phyloP scores from a whole-genome alignment of 441 rosid species.

The Populus hybrid region DNA sequence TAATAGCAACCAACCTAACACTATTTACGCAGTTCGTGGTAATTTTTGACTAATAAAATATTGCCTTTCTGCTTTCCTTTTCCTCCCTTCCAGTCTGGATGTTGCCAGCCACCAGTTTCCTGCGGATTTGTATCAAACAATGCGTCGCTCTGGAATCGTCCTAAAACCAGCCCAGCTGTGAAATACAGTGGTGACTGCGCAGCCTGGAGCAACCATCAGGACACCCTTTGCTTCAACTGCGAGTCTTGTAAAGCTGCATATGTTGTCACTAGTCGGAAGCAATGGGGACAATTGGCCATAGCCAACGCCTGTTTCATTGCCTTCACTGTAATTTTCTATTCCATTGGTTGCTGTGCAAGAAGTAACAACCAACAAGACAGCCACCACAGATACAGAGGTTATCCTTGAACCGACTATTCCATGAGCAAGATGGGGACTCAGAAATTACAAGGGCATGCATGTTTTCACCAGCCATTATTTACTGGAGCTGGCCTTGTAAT shows the following conservation, averaged over 20 bases:
- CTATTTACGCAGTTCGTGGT: neutral
- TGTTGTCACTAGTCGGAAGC: constrained; percentile 34
- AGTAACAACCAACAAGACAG: constrained; percentile 24
- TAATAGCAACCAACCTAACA: too few relatives aligned
- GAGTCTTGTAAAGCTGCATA: constrained; percentile 57
- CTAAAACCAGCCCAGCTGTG: neutral
- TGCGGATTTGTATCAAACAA: constrained; percentile 48
- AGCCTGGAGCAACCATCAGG: constrained; percentile 51
- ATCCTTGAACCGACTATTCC: constrained; percentile 15
- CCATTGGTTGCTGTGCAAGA: constrained; percentile 50
- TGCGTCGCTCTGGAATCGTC: constrained; percentile 41
- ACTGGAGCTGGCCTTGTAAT: too few relatives aligned
- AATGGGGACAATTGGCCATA: constrained; percentile 50
- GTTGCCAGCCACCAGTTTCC: constrained; percentile 62
- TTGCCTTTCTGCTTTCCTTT: neutral
- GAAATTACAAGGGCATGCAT: too few relatives aligned
- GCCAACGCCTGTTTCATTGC: constrained; percentile 32
- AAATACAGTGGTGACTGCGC: constrained; percentile 37
- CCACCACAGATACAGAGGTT: constrained; percentile 27
- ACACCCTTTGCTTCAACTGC: constrained; percentile 45
- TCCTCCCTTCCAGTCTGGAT: constrained; percentile 42
- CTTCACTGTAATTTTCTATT: constrained; percentile 40
- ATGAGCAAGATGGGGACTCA: too few relatives aligned
- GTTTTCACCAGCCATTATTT: too few relatives aligned
- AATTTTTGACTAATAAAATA: neutral